phyloP scores from a whole-genome alignment of 768 basidiomycete genomes.

The Chalciporus sphaerocephalus region DNA sequence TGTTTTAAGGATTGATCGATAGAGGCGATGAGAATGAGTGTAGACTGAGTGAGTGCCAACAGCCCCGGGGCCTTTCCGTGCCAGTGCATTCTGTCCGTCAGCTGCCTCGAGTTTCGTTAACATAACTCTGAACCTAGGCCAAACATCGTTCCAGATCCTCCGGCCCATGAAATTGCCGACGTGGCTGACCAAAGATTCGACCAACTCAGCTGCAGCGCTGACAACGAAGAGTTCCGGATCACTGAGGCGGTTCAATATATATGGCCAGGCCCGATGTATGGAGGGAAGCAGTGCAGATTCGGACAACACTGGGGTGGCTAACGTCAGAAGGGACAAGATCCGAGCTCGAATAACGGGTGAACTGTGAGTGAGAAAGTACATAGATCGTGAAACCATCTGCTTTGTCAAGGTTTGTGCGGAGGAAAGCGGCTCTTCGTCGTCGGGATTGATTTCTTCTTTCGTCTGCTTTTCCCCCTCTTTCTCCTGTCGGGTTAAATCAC shows the following conservation, averaged over 20 bases:
- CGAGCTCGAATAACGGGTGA: constrained; percentile 83
- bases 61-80: constrained; percentile 46
- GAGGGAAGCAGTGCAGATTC: constrained; percentile 77
- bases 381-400: constrained; percentile 81
- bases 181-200: constrained; percentile 66
- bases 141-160: constrained; percentile 87
- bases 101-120: constrained; percentile 56
- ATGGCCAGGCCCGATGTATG: constrained; percentile 92
- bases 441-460: constrained; percentile 22
- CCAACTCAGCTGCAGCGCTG: constrained; percentile 63
- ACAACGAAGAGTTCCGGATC: constrained; percentile 79
- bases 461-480: constrained; percentile 22
- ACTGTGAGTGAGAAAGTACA: constrained; percentile 87
- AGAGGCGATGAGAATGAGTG: constrained; percentile 75
- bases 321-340: constrained; percentile 70
- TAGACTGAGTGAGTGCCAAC: constrained; percentile 69
- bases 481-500: constrained; percentile 27
- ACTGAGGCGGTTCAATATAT: constrained; percentile 75
- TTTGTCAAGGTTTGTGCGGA: constrained; percentile 72
- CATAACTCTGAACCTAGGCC: constrained; percentile 75
- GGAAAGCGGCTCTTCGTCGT: constrained; percentile 50
- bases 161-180: constrained; percentile 83
- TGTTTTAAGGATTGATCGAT: constrained; percentile 70
- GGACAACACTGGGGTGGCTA: constrained; percentile 67
- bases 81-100: constrained; percentile 64